Base-by-base conservation (phyloP, 176 grass and related monocot species). In the Raddia guianensis region DNA sequence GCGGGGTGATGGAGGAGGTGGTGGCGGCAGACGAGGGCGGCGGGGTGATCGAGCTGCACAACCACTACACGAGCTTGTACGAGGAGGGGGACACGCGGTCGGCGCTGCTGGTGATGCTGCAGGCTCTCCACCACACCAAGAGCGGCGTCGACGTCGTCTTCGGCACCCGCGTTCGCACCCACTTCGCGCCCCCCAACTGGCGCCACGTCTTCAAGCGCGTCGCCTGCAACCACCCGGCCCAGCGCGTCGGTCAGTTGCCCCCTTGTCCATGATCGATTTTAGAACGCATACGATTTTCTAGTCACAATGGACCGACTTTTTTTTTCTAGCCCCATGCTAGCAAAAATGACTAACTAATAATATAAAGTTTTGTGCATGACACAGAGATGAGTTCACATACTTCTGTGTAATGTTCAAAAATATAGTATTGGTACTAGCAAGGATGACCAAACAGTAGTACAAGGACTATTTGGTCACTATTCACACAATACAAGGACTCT, bases 11-110 rank as follows among this genome's bases (percentile, higher is more conserved):
- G 96, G 86, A 95, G 67, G 96, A 95, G 79, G 96, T 99, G 32
- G 96, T 84, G 50, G 90, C 93, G 86, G 90, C 88, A 13, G 96
- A 99, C 78, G 51, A n/a, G n/a, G n/a, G 55, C 40, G 53, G 77
- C 1, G 84, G 85, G 3, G 75, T 85, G 44, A 92, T 99, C 47
- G 96, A 99, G 90, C 89, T 99, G 11, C 96, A 99, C 86, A 99
- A 99, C 84, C 90, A 99, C 85, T 99, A 92, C 90, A 99, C 96
- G 0, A 91, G 90, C 67, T 88, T 99, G 70, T 99, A 99, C 79
- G 92, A 91, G 72, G 96, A 99, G 1, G 92, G 92, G 0, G 92
- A 99, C 81, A 92, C 96, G 0, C 60, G 90, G 70, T 95, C 96
- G 51, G 92, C 92, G 9, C 76, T 99, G 75, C 85, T 99, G 67